Evolutionary conservation across 352 stramenopile genomes (phyloP).

Genomic region (Phytophthora nicotianae): DNA sequence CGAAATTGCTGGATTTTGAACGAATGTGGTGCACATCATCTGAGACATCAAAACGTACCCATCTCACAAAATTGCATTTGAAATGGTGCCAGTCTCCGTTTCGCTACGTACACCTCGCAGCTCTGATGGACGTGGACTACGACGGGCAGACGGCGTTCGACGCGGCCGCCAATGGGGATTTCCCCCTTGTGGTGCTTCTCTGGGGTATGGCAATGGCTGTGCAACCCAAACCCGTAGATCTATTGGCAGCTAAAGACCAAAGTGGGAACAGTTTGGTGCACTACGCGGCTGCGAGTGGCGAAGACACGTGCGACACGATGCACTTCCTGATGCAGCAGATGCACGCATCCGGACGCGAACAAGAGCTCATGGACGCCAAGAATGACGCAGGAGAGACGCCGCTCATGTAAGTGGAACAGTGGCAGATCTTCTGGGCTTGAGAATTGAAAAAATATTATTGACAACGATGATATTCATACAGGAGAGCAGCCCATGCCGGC

Average conservation of each 20-base stretch:
- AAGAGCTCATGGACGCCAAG: constrained; percentile 51
- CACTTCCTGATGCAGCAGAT: constrained; percentile 86
- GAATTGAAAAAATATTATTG: constrained; percentile 9
- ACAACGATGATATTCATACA: constrained; percentile 25
- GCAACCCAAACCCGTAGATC: constrained; percentile 55
- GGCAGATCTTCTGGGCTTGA: background rate
- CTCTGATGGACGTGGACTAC: constrained; percentile 65
- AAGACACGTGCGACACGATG: constrained; percentile 66
- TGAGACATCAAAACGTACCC: constrained; percentile 11
- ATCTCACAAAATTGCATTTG: background rate
- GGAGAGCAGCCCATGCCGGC: constrained; percentile 69
- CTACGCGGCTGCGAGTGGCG: constrained; percentile 53
- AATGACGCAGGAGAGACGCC: constrained; percentile 74
- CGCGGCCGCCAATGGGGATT: constrained; percentile 81
- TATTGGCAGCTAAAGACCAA: constrained; percentile 53
- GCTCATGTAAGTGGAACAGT: constrained; percentile 52
- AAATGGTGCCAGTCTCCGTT: constrained; percentile 6
- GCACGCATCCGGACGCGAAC: constrained; percentile 32
- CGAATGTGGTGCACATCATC: constrained; percentile 19
- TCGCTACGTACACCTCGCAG: constrained; percentile 4
- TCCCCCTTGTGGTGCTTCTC: constrained; percentile 83
- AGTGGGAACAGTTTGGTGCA: constrained; percentile 66
- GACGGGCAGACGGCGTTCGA: constrained; percentile 76
- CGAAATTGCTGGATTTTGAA: constrained; percentile 26
- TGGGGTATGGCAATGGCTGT: constrained; percentile 85